Conservation (phyloP, 495 filamentous ascomycete genomes). For the Bathelium albidoporum region DNA sequence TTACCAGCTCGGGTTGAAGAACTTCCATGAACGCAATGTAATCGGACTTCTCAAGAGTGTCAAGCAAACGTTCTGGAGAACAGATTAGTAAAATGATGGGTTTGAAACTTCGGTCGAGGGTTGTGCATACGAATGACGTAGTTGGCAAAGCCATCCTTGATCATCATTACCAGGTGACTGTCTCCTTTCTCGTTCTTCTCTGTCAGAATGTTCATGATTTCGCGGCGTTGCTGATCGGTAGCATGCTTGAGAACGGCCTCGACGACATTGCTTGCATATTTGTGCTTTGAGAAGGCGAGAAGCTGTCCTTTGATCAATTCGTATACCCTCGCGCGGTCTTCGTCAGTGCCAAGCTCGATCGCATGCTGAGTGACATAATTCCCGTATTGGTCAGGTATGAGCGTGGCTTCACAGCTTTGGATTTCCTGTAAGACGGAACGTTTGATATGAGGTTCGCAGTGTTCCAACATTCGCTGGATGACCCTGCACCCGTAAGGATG, state of each 20-base stretch:
- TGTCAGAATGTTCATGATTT: conserved; percentile 60
- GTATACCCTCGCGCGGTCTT: conserved; percentile 67
- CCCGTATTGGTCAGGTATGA: conserved; percentile 85
- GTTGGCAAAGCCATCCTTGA: conserved; percentile 90
- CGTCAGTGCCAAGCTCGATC: conserved; percentile 68
- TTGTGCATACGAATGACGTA: conserved; percentile 84
- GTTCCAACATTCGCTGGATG: conserved; percentile 84
- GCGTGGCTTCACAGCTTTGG: conserved; percentile 54
- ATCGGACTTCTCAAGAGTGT: conserved; percentile 55
- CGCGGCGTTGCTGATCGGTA: conserved; percentile 53
- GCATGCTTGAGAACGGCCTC: conserved; percentile 84
- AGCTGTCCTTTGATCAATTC: conserved; percentile 59
- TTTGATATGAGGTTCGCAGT: conserved; percentile 64
- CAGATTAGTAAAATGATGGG: conserved; percentile 29
- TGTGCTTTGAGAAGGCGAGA: conserved; percentile 76
- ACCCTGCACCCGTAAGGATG: conserved; percentile 89
- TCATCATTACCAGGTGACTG: conserved; percentile 58
- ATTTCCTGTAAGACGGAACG: conserved; percentile 67
- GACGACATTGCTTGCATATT: conserved; percentile 95
- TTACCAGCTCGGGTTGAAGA: conserved; percentile 62
- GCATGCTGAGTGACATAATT: conserved; percentile 97
- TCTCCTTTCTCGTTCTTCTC: conserved; percentile 51
- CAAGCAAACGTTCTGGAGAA: conserved; percentile 65
- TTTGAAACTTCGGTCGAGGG: neutral
- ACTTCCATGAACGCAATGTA: conserved; percentile 55